Evolutionary conservation across 306 rosid species (phyloP).

Genomic region (Calophaca sinica): DNA sequence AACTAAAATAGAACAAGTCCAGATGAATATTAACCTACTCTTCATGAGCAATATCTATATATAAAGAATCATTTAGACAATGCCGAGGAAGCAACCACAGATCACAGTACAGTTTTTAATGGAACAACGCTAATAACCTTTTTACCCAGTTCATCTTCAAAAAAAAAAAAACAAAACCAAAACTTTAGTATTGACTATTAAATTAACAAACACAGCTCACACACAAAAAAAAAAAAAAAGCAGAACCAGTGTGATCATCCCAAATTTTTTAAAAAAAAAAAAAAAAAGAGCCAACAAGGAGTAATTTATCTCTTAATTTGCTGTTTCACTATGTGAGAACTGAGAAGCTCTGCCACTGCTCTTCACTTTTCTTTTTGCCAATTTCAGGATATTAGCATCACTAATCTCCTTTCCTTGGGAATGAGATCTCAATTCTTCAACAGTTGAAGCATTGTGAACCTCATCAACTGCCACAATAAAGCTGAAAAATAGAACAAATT

Average conservation of each 20-base stretch:
- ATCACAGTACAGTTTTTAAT: neutral
- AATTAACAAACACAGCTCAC: too few species aligned
- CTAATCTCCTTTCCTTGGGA: conserved; percentile 89
- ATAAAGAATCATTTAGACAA: conserved; percentile 5
- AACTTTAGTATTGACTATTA: too few species aligned
- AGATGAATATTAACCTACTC: neutral
- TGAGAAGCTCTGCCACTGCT: conserved; percentile 78
- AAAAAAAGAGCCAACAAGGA: too few species aligned
- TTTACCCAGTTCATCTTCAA: too few species aligned
- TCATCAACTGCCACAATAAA: conserved; percentile 94
- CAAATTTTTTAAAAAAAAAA: too few species aligned
- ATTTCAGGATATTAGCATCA: conserved; percentile 83
- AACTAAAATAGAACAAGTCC: conserved; percentile 4
- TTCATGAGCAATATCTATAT: neutral
- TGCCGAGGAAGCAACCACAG: neutral
- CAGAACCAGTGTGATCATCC: too few species aligned
- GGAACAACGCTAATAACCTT: too few species aligned
- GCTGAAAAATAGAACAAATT: conserved; percentile 61
- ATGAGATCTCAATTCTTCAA: conserved; percentile 78
- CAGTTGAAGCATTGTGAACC: conserved; percentile 87
- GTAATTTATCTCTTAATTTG: too few species aligned
- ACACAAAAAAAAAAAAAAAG: too few species aligned
- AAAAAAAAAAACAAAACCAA: too few species aligned
- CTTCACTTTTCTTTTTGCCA: conserved; percentile 86
- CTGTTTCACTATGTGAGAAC: too few species aligned